Conservation (phyloP, 257 asterid genomes). For the Solanum phureja region DNA sequence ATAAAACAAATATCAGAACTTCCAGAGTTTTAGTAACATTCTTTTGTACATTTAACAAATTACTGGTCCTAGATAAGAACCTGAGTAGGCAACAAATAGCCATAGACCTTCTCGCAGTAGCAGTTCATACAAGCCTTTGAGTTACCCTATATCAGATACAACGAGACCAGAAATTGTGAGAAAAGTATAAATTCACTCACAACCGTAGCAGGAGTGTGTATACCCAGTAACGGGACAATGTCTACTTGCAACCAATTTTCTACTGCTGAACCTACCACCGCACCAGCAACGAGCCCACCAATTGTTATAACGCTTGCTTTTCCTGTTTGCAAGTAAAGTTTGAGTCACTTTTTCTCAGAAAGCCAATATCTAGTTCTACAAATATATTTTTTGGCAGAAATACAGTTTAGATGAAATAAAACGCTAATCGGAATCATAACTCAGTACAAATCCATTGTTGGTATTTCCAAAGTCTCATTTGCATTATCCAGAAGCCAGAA, state of each 20-base stretch:
- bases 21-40: slow-evolving; percentile 6
- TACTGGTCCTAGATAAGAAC: slow-evolving; percentile 30
- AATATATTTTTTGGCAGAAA: not conserved
- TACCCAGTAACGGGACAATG: slow-evolving; percentile 84
- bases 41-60: slow-evolving; percentile 34
- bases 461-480: not conserved
- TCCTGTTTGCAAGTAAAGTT: slow-evolving; percentile 42
- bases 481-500: not conserved
- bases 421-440: not conserved
- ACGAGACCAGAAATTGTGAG: slow-evolving; percentile 78
- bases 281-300: slow-evolving; percentile 98
- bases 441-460: not conserved
- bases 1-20: not conserved
- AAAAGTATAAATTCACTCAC: slow-evolving; percentile 81
- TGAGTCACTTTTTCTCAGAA: not conserved
- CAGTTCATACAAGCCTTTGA: slow-evolving; percentile 3
- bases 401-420: not conserved
- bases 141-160: slow-evolving; percentile 53
- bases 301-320: slow-evolving; percentile 80
- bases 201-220: slow-evolving; percentile 74
- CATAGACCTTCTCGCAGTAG: slow-evolving; percentile 15
- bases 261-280: slow-evolving; percentile 88
- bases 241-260: slow-evolving; percentile 96
- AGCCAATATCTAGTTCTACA: not conserved
- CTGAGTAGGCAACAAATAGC: slow-evolving; percentile 6